Base-by-base conservation (phyloP, 495 filamentous ascomycete genomes). In the Penicillium coprophilum region DNA sequence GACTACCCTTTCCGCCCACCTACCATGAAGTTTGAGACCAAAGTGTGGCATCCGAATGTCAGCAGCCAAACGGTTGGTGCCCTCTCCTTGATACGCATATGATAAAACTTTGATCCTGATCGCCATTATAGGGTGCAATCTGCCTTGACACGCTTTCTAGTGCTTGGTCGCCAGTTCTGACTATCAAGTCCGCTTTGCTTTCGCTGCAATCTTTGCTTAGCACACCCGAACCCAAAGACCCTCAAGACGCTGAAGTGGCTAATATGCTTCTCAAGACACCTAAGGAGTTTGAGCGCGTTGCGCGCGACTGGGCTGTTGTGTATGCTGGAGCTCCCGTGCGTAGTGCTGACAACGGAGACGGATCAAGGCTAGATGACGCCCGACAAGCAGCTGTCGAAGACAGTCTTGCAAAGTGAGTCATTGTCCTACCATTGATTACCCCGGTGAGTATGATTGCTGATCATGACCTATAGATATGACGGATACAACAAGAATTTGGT, bases 1-100 rank as follows among this genome's bases (percentile, higher is more conserved):
- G 91, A 93, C 53, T 98, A 98, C 66, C 94, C 94, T 1, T 98
- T 98, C 75, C 85, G 88, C 41, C 92, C 94, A 12, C 94, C 95
- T 10, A 71, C 85, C 32, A 97, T 97, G 91, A 89, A 85, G 68
- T 97, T 98, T 60, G 82, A 88, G 60, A 98, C 95, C 63, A 95
- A 88, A 71, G 87, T 98, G 55, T 98, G 95, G 95, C 94, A 98
- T 74, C 94, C 94, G 32, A 98, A 98, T 72, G 84, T 98, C 73
- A 92, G 87, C 81, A 92, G 87, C 65, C 90, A 96, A 71, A 98
- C 94, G 47, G 92, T 96, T 73, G 67, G 87, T 81, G 34, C 13
- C 12, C 19, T 49, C 2, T 23, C 2, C 19, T 7, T 13, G 11
- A 8, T 24, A 36, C n/a, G 6, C 2, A 47, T 12, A 4, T 49